Percentiles rank a stretch among this genome's conserved stretches.
Conservation (phyloP, 371 early-diverging fungal species). For the Entomophthora muscae region DNA sequence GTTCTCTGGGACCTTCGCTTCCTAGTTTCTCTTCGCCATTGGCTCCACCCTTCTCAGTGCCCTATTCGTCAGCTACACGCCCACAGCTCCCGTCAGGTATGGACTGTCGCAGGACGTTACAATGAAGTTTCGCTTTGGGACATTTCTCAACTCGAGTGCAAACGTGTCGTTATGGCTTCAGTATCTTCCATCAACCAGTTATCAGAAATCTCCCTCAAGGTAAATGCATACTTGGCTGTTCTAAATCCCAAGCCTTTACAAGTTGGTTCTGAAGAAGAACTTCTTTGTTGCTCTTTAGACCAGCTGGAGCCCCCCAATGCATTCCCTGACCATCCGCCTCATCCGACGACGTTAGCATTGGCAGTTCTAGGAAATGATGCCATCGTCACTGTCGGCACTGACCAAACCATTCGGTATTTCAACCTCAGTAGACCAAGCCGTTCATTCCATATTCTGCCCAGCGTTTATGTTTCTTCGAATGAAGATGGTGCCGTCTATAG, state of each 20-base stretch:
- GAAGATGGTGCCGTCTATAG: background rate
- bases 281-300: background rate
- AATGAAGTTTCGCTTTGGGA: slow-evolving; percentile 80
- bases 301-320: background rate
- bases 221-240: background rate
- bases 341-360: slow-evolving; percentile 13
- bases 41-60: slow-evolving; percentile 59
- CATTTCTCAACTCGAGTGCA: slow-evolving; percentile 46
- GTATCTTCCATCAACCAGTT: background rate
- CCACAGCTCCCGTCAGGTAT: slow-evolving; percentile 14
- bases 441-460: background rate
- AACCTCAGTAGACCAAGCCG: slow-evolving; percentile 22
- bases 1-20: slow-evolving; percentile 75
- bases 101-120: slow-evolving; percentile 44
- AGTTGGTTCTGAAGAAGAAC: background rate
- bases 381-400: slow-evolving; percentile 64
- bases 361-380: slow-evolving; percentile 32
- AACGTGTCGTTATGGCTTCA: slow-evolving; percentile 44
- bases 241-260: slow-evolving; percentile 21
- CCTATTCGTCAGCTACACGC: slow-evolving; percentile 34
- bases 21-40: slow-evolving; percentile 47
- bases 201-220: background rate
- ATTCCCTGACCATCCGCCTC: background rate
- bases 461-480: background rate
- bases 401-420: slow-evolving; percentile 71